These are phyloP conservation scores for Starmerella floricola DNA, from an alignment of 805 yeast genomes.

Conservation along the genomic window DNA sequence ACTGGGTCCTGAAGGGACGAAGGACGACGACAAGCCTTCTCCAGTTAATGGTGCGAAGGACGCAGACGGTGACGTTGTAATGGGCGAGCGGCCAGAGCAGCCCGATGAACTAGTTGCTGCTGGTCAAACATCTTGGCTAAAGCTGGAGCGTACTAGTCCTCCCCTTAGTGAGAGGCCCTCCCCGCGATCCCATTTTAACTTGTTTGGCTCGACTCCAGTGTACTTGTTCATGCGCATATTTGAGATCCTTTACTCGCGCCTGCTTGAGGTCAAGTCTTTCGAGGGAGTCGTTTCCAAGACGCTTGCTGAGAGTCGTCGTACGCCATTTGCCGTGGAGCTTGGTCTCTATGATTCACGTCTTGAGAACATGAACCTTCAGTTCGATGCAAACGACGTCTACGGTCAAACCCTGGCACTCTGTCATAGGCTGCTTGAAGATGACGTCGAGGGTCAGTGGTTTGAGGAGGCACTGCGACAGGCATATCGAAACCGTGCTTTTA, in stretches of 20 bases:
- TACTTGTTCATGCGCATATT: constrained; percentile 83
- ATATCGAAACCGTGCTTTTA: constrained; percentile 83
- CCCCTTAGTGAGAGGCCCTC: constrained; percentile 20
- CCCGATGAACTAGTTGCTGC: too few relatives aligned
- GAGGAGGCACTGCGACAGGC: constrained; percentile 95
- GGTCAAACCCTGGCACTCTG: constrained; percentile 64
- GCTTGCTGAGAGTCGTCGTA: constrained; percentile 36
- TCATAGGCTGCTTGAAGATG: constrained; percentile 72
- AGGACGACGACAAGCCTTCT: constrained; percentile 11
- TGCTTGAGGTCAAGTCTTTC: constrained; percentile 61
- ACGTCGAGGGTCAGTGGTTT: constrained; percentile 84
- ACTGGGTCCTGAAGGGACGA: constrained; percentile 6
- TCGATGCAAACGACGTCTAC: constrained; percentile 39
- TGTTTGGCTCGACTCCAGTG: constrained; percentile 78
- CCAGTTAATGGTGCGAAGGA: background rate
- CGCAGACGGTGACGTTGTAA: constrained; percentile 11
- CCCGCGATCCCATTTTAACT: constrained; percentile 44
- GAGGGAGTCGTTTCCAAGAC: constrained; percentile 64
- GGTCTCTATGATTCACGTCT: constrained; percentile 70
- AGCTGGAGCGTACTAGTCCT: constrained; percentile 21
- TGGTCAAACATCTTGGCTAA: constrained; percentile 21
- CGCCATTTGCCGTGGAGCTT: constrained; percentile 71
- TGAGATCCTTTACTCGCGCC: constrained; percentile 67
- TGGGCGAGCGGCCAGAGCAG: constrained; percentile 10
- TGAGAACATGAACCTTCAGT: constrained; percentile 65